Evolutionary conservation across 257 asterid genomes (phyloP), one percentile per base, ranked within the genome.

Genomic region (Solanum neorickii): DNA sequence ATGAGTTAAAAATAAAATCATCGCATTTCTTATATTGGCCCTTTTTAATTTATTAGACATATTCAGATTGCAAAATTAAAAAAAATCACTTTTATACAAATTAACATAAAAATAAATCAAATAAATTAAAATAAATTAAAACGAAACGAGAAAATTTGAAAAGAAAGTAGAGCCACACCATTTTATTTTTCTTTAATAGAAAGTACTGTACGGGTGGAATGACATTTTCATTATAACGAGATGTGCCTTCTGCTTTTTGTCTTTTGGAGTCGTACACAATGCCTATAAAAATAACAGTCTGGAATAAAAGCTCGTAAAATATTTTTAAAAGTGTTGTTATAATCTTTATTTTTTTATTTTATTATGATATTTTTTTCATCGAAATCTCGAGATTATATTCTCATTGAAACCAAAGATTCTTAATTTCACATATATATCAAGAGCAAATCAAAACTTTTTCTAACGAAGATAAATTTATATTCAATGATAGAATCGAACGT

Each of bases 221-320:
- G 41, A 9, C 84, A 78, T 49, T 46, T 78, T 78, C 62, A 78
- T 76, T 78, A 78, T 46, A 78, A 78, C 84, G 84, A 78, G 84
- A 49, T 78, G 65, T 46, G 84, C 84, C 25, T 78, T 78, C 84
- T 78, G 84, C 84, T 27, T 27, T 78, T 78, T 78, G 84, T 78
- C 41, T 78, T 31, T 27, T 46, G 84, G 66, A 78, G 15, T 29
- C 39, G 66, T 78, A 78, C 62, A 37, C 62, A 37, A 15, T 46
- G 65, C 9, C 41, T 27, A 78, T 78, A 46, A 44, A 7, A 20
- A 33, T 21, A 41, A 60, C 52, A 25, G 16, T 27, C n/a, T 78
- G 41, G 16, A 46, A 46, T 46, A 78, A 25, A 44, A 46, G 10
- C 41, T 25, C 11, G 41, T 78, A 25, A 77, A 77, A 41, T 25